Conservation (phyloP, 202 grass and related monocot genomes). For the Zoysia matrella region DNA sequence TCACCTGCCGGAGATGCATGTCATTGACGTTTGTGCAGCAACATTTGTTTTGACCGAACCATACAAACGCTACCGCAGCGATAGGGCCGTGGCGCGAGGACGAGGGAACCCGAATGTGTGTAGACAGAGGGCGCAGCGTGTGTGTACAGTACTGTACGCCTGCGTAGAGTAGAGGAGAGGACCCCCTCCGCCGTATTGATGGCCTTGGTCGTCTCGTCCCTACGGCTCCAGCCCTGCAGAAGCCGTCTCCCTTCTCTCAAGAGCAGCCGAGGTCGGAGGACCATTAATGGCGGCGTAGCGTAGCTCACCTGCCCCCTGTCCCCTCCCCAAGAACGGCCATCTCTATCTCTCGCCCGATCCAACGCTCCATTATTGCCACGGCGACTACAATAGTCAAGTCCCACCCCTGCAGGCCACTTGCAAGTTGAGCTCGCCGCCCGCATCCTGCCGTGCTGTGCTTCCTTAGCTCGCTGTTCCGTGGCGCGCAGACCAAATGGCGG, state of each 20-base stretch:
- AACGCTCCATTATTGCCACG: too few relatives aligned
- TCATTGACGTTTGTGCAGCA: constrained; percentile 19
- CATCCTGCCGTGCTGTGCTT: too few relatives aligned
- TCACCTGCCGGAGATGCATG: not conserved
- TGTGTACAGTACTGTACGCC: not conserved
- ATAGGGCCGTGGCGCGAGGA: constrained; percentile 32
- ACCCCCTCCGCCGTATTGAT: not conserved
- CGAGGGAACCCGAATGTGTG: constrained; percentile 31
- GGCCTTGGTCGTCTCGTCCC: constrained; percentile 11
- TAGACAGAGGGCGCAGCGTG: not conserved
- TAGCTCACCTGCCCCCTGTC: constrained; percentile 32
- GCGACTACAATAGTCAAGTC: too few relatives aligned
- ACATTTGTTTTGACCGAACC: constrained; percentile 30
- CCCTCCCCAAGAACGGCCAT: not conserved
- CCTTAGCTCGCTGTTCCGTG: too few relatives aligned
- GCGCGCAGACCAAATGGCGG: not conserved
- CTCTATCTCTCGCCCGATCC: constrained; percentile 6
- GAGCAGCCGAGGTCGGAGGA: constrained; percentile 20
- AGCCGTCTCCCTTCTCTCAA: too few relatives aligned
- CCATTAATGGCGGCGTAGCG: constrained; percentile 66
- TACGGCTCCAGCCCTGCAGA: constrained; percentile 9
- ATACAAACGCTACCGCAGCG: not conserved
- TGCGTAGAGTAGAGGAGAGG: too few relatives aligned
- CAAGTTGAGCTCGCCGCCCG: not conserved
- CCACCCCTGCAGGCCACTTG: not conserved